These are phyloP conservation scores for Fragaria vesca DNA, from an alignment of 306 rosid genomes.

Conservation along the genomic window DNA sequence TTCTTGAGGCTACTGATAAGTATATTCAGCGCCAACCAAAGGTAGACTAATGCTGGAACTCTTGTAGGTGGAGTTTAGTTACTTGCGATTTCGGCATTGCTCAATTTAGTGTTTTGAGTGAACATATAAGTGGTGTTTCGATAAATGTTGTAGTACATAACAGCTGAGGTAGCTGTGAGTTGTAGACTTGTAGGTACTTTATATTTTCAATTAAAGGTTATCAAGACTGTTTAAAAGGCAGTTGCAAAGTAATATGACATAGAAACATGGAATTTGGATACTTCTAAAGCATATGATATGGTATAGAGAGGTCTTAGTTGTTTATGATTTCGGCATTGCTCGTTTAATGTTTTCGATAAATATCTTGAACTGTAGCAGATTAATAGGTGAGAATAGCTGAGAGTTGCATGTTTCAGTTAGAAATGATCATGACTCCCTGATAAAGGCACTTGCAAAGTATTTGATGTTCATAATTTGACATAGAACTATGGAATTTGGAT, in stretches of 20 bases:
- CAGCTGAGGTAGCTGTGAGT: background rate
- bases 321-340: background rate
- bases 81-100: background rate
- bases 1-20: conserved; percentile 85
- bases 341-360: background rate
- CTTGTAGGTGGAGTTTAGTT: background rate
- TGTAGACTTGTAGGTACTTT: background rate
- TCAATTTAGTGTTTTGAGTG: background rate
- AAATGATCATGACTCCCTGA: no score
- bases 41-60: conserved; percentile 41
- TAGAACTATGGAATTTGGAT: background rate
- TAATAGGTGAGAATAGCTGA: background rate
- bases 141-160: background rate
- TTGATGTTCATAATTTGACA: background rate
- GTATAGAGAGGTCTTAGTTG: background rate
- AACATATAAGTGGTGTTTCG: background rate
- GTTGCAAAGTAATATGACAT: background rate
- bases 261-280: background rate
- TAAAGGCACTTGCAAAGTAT: background rate
- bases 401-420: background rate
- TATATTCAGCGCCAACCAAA: conserved; percentile 93
- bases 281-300: background rate
- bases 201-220: no score
- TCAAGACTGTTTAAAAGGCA: no score
- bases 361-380: background rate